Evolutionary conservation across 192 early-diverging fungal genomes (phyloP).

Genomic region (Dimargaris cristalligena): DNA sequence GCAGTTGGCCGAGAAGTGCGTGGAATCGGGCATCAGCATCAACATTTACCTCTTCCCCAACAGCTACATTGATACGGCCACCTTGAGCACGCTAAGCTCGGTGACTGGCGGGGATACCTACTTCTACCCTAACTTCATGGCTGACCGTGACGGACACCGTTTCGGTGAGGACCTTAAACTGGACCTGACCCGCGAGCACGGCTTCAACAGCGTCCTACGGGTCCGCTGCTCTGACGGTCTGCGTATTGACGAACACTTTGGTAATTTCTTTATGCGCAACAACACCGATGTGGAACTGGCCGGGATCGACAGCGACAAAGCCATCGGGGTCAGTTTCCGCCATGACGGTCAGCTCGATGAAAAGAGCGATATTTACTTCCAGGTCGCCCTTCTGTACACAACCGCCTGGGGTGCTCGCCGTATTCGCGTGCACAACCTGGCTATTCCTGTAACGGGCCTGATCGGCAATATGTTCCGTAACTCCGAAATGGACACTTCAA

Average conservation of each 20-base stretch:
- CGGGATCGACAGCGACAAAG: slow-evolving; percentile 68
- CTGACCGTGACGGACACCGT: slow-evolving; percentile 44
- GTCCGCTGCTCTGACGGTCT: slow-evolving; percentile 84
- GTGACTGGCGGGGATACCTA: slow-evolving; percentile 80
- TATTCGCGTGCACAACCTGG: slow-evolving; percentile 82
- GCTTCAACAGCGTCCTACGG: slow-evolving; percentile 72
- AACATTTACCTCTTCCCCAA: slow-evolving; percentile 85
- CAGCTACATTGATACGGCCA: slow-evolving; percentile 80
- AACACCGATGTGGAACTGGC: slow-evolving; percentile 83
- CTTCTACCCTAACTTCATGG: slow-evolving; percentile 70
- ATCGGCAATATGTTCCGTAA: slow-evolving; percentile 72
- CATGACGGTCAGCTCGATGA: slow-evolving; percentile 85
- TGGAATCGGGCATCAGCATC: slow-evolving; percentile 63
- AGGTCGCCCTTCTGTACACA: slow-evolving; percentile 89
- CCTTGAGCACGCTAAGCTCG: slow-evolving; percentile 50
- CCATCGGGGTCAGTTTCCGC: slow-evolving; percentile 64
- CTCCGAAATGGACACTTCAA: slow-evolving; percentile 82
- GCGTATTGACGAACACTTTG: slow-evolving; percentile 70
- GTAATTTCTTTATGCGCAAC: slow-evolving; percentile 89
- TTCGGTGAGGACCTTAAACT: slow-evolving; percentile 58
- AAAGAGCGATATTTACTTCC: slow-evolving; percentile 64
- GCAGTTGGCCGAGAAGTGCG: slow-evolving; percentile 65
- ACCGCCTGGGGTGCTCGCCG: slow-evolving; percentile 72
- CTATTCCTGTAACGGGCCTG: slow-evolving; percentile 50
- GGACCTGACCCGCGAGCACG: slow-evolving; percentile 58